Evolutionary conservation across 805 yeast genomes (phyloP).

Genomic region (Millerozyma miso): DNA sequence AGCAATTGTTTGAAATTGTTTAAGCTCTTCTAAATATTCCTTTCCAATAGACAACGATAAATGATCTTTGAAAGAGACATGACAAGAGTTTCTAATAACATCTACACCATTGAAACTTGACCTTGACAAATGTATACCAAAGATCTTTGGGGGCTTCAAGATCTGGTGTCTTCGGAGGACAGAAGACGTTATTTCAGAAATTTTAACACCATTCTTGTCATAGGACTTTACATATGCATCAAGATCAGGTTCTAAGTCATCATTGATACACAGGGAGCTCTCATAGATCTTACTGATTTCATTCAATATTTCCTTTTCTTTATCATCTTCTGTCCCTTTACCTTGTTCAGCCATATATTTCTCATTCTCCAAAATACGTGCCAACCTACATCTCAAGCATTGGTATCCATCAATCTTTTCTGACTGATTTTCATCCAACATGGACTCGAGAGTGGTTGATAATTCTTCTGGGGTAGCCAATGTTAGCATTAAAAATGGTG

Average conservation of each 20-base stretch:
- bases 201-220: conserved; percentile 38
- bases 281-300: conserved; percentile 32
- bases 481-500: conserved; percentile 68
- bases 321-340: conserved; percentile 19
- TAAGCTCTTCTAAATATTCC: conserved; percentile 32
- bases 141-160: conserved; percentile 61
- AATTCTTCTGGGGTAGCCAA: conserved; percentile 63
- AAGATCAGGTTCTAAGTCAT: conserved; percentile 53
- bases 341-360: conserved; percentile 16
- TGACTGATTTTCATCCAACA: conserved; percentile 53
- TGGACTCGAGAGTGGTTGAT: conserved; percentile 44
- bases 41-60: conserved; percentile 47
- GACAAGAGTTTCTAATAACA: conserved; percentile 70
- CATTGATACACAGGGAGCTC: conserved; percentile 50
- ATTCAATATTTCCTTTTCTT: conserved; percentile 20
- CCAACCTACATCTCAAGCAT: conserved; percentile 66
- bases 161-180: conserved; percentile 65
- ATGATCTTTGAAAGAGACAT: conserved; percentile 59
- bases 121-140: conserved; percentile 82
- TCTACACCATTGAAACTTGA: conserved; percentile 69
- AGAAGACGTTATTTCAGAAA: conserved; percentile 51
- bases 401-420: conserved; percentile 78
- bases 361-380: conserved; percentile 27
- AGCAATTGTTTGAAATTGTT: conserved; percentile 27
- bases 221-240: conserved; percentile 46